phyloP scores from a whole-genome alignment of 129 eudicot genomes.

The Sambucus nigra region DNA sequence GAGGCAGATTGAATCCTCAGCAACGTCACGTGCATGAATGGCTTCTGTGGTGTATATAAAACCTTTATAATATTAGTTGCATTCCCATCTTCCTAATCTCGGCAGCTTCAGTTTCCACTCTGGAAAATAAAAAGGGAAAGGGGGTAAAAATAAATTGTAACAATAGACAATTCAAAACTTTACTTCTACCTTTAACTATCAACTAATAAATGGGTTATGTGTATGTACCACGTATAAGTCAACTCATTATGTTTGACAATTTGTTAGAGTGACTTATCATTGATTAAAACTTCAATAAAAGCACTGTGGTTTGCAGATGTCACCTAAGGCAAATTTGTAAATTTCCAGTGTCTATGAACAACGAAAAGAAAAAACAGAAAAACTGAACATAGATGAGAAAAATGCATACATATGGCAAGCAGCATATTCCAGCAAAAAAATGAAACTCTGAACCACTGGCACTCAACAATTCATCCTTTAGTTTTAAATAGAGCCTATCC shows the following conservation, averaged over 20 bases:
- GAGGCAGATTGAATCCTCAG: constrained; percentile 24
- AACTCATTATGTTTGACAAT: neutral
- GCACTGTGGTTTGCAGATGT: too few species aligned
- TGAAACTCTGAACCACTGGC: too few species aligned
- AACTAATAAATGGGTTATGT: neutral
- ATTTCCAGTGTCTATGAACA: too few species aligned
- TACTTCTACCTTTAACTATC: neutral
- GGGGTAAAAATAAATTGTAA: neutral
- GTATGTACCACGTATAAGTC: neutral
- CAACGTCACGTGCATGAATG: constrained; percentile 27
- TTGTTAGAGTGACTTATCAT: neutral
- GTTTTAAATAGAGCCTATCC: too few species aligned
- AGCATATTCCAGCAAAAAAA: too few species aligned
- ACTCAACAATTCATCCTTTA: too few species aligned
- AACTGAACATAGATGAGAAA: too few species aligned
- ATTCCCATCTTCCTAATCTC: constrained; percentile 13
- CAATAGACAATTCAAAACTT: too few species aligned
- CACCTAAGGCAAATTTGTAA: too few species aligned
- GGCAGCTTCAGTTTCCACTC: constrained; percentile 18
- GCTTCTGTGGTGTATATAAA: constrained; percentile 9
- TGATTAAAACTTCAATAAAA: too few species aligned
- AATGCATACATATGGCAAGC: too few species aligned
- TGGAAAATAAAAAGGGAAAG: constrained; percentile 3
- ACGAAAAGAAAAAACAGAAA: too few species aligned
- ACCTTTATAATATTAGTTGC: neutral